Conservation (phyloP, 2,329 filamentous ascomycete genomes). For the Ramularia endophylla region DNA sequence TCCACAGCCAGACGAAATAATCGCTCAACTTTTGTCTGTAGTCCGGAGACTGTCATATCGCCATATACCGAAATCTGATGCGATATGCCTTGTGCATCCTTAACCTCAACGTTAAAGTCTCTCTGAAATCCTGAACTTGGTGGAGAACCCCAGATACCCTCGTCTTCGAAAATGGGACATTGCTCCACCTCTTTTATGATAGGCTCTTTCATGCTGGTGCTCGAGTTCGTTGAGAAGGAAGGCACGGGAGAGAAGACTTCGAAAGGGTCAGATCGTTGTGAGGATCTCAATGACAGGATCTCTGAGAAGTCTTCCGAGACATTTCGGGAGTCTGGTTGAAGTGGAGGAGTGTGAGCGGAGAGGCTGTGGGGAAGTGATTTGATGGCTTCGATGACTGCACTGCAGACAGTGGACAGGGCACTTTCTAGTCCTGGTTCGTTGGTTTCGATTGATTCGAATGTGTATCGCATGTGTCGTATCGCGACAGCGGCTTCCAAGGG, state of each 20-base stretch:
- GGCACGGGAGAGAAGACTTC: slow-evolving; percentile 7
- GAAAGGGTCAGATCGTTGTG: slow-evolving; percentile 1
- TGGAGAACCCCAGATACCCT: no score
- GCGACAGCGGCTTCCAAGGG: slow-evolving; percentile 2
- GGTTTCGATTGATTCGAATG: slow-evolving; percentile 7
- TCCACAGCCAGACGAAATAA: slow-evolving; percentile 7
- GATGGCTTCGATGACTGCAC: slow-evolving; percentile 11
- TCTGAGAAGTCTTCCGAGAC: not conserved
- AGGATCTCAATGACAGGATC: slow-evolving; percentile 1
- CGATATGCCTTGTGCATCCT: not conserved
- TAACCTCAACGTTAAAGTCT: no score
- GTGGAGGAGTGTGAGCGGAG: slow-evolving; percentile 2
- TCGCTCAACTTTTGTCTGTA: slow-evolving; percentile 9
- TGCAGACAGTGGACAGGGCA: slow-evolving; percentile 8
- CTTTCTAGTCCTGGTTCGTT: no score
- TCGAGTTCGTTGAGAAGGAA: slow-evolving; percentile 4
- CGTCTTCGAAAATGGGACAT: no score
- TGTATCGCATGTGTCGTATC: slow-evolving; percentile 10
- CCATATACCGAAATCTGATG: slow-evolving; percentile 6
- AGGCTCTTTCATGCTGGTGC: not conserved
- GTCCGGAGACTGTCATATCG: slow-evolving; percentile 10
- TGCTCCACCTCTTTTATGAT: no score
- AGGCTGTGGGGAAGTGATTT: slow-evolving; percentile 8
- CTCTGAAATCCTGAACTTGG: no score
- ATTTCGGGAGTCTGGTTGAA: not conserved